These are phyloP conservation scores for Neofusicoccum parvum DNA, from an alignment of 2,329 filamentous ascomycete genomes.

Conservation along the genomic window DNA sequence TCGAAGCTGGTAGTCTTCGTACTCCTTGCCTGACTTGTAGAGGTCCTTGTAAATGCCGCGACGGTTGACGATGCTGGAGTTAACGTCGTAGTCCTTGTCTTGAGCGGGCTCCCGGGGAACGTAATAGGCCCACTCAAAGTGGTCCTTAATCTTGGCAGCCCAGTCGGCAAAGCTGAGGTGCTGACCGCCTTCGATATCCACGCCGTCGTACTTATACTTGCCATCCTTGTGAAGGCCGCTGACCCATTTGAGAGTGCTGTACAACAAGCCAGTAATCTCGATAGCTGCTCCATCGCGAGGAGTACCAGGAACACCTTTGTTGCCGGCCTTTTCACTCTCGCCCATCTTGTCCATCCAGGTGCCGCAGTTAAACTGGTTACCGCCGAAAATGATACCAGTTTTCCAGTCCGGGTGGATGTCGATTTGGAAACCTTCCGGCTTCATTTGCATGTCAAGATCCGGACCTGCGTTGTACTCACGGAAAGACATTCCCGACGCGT, in stretches of 20 bases:
- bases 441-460: constrained; percentile 90
- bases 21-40: constrained; percentile 90
- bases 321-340: constrained; percentile 88
- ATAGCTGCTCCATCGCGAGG: constrained; percentile 93
- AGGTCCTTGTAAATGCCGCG: constrained; percentile 98
- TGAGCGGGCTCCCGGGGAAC: constrained; percentile 71
- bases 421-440: constrained; percentile 86
- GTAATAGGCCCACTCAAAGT: constrained; percentile 92
- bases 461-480: constrained; percentile 92
- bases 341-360: constrained; percentile 99
- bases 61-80: constrained; percentile 77
- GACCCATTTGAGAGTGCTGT: constrained; percentile 86
- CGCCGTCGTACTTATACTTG: constrained; percentile 71
- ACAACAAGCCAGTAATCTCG: constrained; percentile 91
- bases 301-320: constrained; percentile 93
- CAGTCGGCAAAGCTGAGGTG: constrained; percentile 74
- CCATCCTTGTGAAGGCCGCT: constrained; percentile 66
- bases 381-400: constrained; percentile 89
- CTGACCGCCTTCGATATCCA: constrained; percentile 63
- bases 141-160: constrained; percentile 77
- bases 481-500: constrained; percentile 88
- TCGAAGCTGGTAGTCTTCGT: constrained; percentile 95
- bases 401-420: constrained; percentile 89
- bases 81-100: constrained; percentile 78
- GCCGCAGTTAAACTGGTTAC: constrained; percentile 91